Evolutionary conservation across 805 yeast species (phyloP), one percentile per base, ranked within the genome.

Genomic region (Pichia eremophila): DNA sequence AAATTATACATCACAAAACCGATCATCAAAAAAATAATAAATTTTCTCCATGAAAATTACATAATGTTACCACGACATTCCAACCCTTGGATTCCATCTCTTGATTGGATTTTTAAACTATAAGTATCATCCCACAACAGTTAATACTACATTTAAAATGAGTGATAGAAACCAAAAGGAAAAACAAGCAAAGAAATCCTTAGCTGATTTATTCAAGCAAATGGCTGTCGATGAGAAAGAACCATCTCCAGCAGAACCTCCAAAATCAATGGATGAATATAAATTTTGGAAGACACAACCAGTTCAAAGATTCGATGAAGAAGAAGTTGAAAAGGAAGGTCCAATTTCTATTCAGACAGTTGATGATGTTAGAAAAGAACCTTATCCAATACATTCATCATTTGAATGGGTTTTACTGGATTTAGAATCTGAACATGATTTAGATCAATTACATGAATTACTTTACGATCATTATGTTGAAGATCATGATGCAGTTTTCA

Each of bases 251-350:
- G 79, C 72, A 40, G 70, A 74, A 32, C 83, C 82, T 62, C 70
- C 75, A 56, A 83, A 81, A 53, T 77, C 81, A 22, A 88, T 89
- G 85, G 80, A 85, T 45, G 95, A 90, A 60, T 87, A 90, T 71
- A 87, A 85, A 68, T 93, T 93, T 68, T 93, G 99, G 99, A 86
- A 85, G 60, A 93, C 99, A 2, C 99, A 93, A 67, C 99, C 99
- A 0, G 98, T 93, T 19, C 77, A 89, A 9, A 72, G 72, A 31
- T 79, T 90, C 53, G 85, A 85, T 60, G 93, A 83, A 58, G 63
- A 70, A 40, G 71, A 83, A 40, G 63, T 69, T 39, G 72, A 83
- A 41, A 63, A 70, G 11, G 95, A 88, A 59, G 96, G 96, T 0
- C 91, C 95, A 8, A 87, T 90, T 54, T 54, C 58, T 31, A 44